Evolutionary conservation across 2,329 filamentous ascomycete species (phyloP), one percentile per base, ranked within the genome.

Genomic region (Cercospora beticola): DNA sequence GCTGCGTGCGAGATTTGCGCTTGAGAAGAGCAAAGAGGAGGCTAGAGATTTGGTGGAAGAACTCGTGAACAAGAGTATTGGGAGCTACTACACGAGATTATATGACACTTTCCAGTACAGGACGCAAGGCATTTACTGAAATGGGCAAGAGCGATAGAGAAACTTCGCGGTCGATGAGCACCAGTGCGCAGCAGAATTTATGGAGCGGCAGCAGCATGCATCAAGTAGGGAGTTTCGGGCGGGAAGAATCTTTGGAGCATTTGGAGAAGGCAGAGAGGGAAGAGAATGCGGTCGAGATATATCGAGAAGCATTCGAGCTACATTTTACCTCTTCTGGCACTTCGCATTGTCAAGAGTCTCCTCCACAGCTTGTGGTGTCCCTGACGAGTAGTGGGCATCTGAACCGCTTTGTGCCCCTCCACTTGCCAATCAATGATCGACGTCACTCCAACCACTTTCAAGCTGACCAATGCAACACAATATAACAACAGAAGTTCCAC

Each of bases 41-140:
- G 92, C 92, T 4, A 90, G 93, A 79, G 86, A 86, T 54, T 94
- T 92, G 82, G 92, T 95, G 18, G 92, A 95, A 78, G 92, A 94
- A 77, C 81, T 95, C 76, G 87, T 95, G 74, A 88, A 84, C 71
- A 95, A 95, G 85, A 92, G 91, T 72, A 86, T 92, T 74, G 92
- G 92, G 71, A 94, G 92, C 80, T 95, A 95, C 81, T 94, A 94
- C 79, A 94, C 92, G 78, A 87, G 92, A 83, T 86, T 94, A 89
- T 93, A 82, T 84, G 90, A 79, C 69, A 78, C 77, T 30, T 94
- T 93, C 83, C 92, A 94, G 83, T 94, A 94, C 82, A 88, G 92
- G 76, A 94, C 92, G 40, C 92, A 94, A 81, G 92, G 92, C 74
- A 94, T 94, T 81, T 94, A 94, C 81, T 94, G 86, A 81, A 43